These are phyloP conservation scores for Nepenthes alata DNA, from an alignment of 179 eudicot genomes.

Conservation along the genomic window DNA sequence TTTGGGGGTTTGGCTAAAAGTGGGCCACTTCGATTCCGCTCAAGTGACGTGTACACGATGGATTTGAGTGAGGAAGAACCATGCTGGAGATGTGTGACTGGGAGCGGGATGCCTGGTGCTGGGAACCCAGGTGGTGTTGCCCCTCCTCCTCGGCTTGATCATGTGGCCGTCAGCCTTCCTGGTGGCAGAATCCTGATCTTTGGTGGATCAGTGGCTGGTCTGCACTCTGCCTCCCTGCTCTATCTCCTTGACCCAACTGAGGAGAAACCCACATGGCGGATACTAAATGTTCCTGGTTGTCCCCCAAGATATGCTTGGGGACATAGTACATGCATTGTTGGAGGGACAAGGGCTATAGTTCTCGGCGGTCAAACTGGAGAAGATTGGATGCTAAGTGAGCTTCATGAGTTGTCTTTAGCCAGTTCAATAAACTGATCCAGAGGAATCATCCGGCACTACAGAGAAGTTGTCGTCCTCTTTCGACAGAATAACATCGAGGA, in stretches of 20 bases:
- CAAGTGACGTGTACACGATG: constrained; percentile 91
- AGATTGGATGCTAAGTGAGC: constrained; percentile 86
- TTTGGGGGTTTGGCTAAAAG: constrained; percentile 95
- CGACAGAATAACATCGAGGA: no score
- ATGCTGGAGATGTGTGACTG: constrained; percentile 83
- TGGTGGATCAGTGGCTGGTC: constrained; percentile 98
- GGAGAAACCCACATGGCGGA: constrained; percentile 93
- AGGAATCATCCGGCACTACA: background rate
- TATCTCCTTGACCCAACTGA: constrained; percentile 91
- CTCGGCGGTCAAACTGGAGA: constrained; percentile 93
- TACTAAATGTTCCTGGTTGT: constrained; percentile 75
- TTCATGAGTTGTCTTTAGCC: constrained; percentile 71
- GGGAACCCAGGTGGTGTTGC: constrained; percentile 89
- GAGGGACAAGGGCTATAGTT: constrained; percentile 89
- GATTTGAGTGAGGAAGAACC: constrained; percentile 93
- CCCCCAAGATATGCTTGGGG: constrained; percentile 98
- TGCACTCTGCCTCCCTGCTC: constrained; percentile 93
- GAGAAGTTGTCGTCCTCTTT: constrained; percentile 1
- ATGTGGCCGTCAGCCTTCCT: constrained; percentile 86
- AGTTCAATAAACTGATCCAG: constrained; percentile 20
- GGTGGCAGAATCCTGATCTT: constrained; percentile 86
- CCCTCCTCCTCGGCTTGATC: constrained; percentile 91
- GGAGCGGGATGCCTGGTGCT: constrained; percentile 90
- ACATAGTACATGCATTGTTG: constrained; percentile 89
- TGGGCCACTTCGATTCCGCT: constrained; percentile 82